Evolutionary conservation across 2,329 filamentous ascomycete genomes (phyloP).

Genomic region (Diaporthe humulicola): DNA sequence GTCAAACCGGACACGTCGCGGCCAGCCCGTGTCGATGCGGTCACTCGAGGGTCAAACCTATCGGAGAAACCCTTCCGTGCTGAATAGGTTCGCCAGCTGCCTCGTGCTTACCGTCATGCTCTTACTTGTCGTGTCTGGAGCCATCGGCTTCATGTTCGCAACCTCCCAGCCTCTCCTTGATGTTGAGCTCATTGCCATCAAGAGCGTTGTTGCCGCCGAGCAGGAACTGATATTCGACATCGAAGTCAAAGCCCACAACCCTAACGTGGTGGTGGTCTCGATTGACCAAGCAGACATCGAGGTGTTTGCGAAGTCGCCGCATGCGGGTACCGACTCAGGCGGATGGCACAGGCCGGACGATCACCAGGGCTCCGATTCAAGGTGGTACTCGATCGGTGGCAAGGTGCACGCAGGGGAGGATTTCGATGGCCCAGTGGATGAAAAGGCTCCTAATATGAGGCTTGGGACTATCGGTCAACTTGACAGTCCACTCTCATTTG

Average conservation of each 20-base stretch:
- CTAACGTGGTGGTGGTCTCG: conserved; percentile 90
- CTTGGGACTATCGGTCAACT: conserved; percentile 91
- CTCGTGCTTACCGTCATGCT: conserved; percentile 86
- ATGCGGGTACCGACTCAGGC: conserved; percentile 78
- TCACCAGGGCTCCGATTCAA: conserved; percentile 42
- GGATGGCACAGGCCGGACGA: conserved; percentile 66
- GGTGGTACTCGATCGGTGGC: conserved; percentile 41
- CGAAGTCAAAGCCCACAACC: conserved; percentile 88
- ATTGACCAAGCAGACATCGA: conserved; percentile 90
- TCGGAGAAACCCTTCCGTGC: conserved; percentile 71
- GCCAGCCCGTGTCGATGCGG: conserved; percentile 66
- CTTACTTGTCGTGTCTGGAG: conserved; percentile 84
- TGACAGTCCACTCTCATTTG: conserved; percentile 89
- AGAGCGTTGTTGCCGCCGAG: conserved; percentile 92
- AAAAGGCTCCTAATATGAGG: conserved; percentile 84
- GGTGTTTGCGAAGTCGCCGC: conserved; percentile 93
- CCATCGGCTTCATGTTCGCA: conserved; percentile 89
- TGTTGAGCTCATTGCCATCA: conserved; percentile 83
- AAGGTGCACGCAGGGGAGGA: conserved; percentile 48
- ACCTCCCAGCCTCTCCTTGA: conserved; percentile 88
- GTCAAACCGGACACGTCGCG: conserved; percentile 70
- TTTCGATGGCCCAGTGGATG: conserved; percentile 65
- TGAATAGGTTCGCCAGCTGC: conserved; percentile 86
- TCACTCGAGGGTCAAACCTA: conserved; percentile 82
- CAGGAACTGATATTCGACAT: conserved; percentile 96